Base-by-base conservation (phyloP, 1,284 basidiomycete genomes). In the Tremellales sp. region DNA sequence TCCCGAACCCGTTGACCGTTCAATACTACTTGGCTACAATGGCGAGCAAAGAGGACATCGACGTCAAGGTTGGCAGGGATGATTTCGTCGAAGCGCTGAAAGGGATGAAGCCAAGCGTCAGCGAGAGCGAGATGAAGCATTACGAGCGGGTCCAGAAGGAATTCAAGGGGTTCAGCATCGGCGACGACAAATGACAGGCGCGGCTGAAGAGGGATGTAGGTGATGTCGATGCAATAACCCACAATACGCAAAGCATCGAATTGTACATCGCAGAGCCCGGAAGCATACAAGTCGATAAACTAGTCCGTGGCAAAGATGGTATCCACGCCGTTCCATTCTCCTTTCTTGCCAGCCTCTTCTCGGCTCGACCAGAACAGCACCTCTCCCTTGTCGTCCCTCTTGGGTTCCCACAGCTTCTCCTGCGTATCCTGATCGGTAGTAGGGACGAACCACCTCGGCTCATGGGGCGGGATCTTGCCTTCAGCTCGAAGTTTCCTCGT, bases 11-110 rank as follows among this genome's bases (percentile, higher is more conserved):
- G 0, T 69, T 97, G 33, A 96, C 90, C 2, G 81, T 91, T 1
- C 92, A 96, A 68, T 97, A 94, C 64, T 97, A 93, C 62, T 81
- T 97, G 4, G 81, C 87, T 3, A 89, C 94, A 67, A 79, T 97
- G 62, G 91, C 92, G 0, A 77, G 73, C 2, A 70, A 80, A 1
- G 79, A 78, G 21, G 91, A 97, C 55, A 82, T 87, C 15, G 80
- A 84, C 36, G 65, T 65, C 2, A 27, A 41, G 25, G 65, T 67
- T 0, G 40, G 41, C 2, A 40, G 36, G 22, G 52, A 55, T 29
- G 65, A 67, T 72, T 97, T 98, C 71, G 76, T 82, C 31, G 70
- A 72, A 12, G 93, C 96, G 7, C 76, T 97, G 27, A 62, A 73
- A 1, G 84, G 85, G 57, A 78, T 98, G 2, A 80, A 87, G 10